A percentile compares a stretch with the other conserved stretches of the same genome.
Evolutionary conservation across 2,329 filamentous ascomycete species (phyloP).

Genomic region (Gnomoniopsis sp.): DNA sequence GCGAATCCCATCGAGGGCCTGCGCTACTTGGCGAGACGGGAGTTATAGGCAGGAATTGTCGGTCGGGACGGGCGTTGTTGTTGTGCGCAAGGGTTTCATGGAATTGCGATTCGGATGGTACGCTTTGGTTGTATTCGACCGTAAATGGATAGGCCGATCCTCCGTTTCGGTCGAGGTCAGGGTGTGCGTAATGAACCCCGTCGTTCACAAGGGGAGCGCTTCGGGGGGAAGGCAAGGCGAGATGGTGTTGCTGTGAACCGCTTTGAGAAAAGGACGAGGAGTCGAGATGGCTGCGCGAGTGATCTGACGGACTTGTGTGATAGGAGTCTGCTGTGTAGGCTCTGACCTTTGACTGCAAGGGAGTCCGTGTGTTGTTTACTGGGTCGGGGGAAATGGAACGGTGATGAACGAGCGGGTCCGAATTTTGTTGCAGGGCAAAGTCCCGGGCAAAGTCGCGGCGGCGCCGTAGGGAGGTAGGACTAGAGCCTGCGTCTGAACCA

Average conservation of each 20-base stretch:
- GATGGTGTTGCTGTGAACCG: neutral
- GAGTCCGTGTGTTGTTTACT: constrained; percentile 6
- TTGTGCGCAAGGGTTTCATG: neutral
- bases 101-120: neutral
- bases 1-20: constrained; percentile 16
- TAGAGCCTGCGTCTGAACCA: too few relatives aligned
- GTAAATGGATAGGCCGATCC: neutral
- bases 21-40: constrained; percentile 7
- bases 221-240: neutral
- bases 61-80: constrained; percentile 16
- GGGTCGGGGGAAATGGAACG: constrained; percentile 17
- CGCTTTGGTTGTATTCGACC: neutral
- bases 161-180: neutral
- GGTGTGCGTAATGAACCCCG: neutral
- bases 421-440: constrained; percentile 13
- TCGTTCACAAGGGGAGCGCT: neutral
- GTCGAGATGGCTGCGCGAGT: neutral
- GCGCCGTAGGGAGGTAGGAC: constrained; percentile 13
- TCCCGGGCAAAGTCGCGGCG: constrained; percentile 10
- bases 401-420: constrained; percentile 16
- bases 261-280: constrained; percentile 10
- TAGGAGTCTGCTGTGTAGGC: neutral
- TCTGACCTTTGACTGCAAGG: neutral
- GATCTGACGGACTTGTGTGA: constrained; percentile 5
- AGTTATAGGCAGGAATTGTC: constrained; percentile 15